phyloP scores from a whole-genome alignment of 345 rosid species.

The Citropsis articulata region DNA sequence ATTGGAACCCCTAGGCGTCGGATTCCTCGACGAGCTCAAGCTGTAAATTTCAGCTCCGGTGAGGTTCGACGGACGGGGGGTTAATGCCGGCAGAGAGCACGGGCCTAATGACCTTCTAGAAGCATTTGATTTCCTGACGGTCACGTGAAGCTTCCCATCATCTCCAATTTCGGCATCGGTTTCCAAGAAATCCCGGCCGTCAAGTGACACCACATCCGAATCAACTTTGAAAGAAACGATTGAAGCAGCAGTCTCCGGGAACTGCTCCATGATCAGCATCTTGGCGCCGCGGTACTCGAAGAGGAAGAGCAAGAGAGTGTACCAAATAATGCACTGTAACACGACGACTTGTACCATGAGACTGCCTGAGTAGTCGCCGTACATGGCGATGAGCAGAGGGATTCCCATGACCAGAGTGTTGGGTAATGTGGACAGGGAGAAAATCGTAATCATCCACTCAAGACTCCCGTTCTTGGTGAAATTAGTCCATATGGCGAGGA shows the following conservation, averaged over 20 bases:
- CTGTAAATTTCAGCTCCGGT: constrained; percentile 96
- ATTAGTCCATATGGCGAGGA: constrained; percentile 62
- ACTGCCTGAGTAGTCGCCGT: constrained; percentile 60
- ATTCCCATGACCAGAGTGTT: constrained; percentile 98
- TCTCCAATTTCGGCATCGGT: constrained; percentile 83
- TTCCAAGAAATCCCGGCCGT: constrained; percentile 71
- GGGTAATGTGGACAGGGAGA: constrained; percentile 87
- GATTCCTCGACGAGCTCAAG: constrained; percentile 69
- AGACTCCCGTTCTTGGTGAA: constrained; percentile 58
- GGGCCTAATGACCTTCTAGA: constrained; percentile 63
- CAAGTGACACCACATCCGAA: constrained; percentile 83
- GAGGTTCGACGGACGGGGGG: constrained; percentile 86
- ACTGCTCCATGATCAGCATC: constrained; percentile 86
- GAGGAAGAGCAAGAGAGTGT: constrained; percentile 80
- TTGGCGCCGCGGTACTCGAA: constrained; percentile 94
- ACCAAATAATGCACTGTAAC: constrained; percentile 95
- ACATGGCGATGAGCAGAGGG: constrained; percentile 89
- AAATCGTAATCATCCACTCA: constrained; percentile 94
- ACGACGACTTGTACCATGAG: constrained; percentile 96
- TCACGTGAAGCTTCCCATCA: constrained; percentile 91
- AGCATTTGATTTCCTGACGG: constrained; percentile 81
- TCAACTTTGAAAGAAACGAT: constrained; percentile 89
- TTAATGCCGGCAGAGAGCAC: constrained; percentile 54
- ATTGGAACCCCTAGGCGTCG: constrained; percentile 89
- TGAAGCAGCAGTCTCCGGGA: constrained; percentile 92